Percentiles rank a stretch among this genome's conserved stretches.
Conservation (phyloP, 78 protist species). For the Chrysochromulina tobinii region DNA sequence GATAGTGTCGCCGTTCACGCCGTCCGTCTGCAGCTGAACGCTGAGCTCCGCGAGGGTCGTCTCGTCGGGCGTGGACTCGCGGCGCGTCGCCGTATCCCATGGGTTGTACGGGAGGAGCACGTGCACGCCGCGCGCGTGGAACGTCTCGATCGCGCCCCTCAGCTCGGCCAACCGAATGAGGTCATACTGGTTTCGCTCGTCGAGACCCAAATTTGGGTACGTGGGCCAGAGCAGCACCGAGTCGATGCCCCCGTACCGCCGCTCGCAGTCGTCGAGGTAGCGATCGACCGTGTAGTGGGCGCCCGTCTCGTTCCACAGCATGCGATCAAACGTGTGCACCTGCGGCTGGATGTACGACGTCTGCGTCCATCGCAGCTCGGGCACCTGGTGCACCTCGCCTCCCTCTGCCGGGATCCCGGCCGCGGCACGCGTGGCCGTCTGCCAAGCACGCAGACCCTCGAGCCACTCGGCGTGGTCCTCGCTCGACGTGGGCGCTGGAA, state of each 20-base stretch:
- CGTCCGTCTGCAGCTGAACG: too few species aligned
- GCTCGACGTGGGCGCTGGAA: too few species aligned
- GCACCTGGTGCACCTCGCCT: neutral
- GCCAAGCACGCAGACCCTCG: too few species aligned
- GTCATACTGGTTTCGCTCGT: conserved; percentile 39
- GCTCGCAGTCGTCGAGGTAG: conserved; percentile 12
- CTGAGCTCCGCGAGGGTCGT: too few species aligned
- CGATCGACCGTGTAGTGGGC: neutral
- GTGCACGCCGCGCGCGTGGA: neutral
- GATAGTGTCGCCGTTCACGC: too few species aligned
- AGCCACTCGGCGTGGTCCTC: too few species aligned
- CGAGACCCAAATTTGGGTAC: conserved; percentile 31
- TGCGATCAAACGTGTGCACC: conserved; percentile 20
- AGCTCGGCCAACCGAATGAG: conserved; percentile 7
- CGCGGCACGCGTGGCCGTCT: too few species aligned
- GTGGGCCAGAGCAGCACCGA: conserved; percentile 33
- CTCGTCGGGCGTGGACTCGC: neutral
- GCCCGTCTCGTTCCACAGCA: neutral
- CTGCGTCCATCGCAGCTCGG: conserved; percentile 9
- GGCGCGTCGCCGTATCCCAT: conserved; percentile 28
- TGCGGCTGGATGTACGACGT: neutral
- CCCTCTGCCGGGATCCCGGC: too few species aligned
- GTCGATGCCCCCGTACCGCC: conserved; percentile 43
- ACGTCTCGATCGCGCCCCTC: neutral
- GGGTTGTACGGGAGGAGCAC: conserved; percentile 51